phyloP scores from a whole-genome alignment of 352 stramenopile genomes.

The Pythium monospermum region DNA sequence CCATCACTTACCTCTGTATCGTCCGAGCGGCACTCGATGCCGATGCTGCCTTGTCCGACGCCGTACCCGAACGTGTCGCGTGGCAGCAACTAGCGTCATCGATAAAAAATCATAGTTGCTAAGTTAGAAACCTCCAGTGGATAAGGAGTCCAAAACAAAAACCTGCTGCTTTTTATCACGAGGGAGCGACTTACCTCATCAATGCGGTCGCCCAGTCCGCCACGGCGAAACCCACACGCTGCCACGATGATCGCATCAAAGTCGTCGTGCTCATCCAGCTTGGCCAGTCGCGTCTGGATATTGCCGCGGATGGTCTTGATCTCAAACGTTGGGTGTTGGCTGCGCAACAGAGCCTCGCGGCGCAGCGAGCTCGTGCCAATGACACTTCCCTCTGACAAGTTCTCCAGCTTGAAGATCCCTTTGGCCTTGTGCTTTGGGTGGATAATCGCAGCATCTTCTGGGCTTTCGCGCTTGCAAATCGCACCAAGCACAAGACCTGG shows the following conservation, averaged over 20 bases:
- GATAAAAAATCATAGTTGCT: too few species aligned
- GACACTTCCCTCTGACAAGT: slow-evolving; percentile 59
- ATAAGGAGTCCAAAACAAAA: too few species aligned
- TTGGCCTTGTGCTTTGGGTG: slow-evolving; percentile 81
- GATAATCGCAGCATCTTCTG: slow-evolving; percentile 77
- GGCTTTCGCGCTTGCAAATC: slow-evolving; percentile 80
- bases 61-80: slow-evolving; percentile 74
- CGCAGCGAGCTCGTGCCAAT: slow-evolving; percentile 84
- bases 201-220: slow-evolving; percentile 62
- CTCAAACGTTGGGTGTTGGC: slow-evolving; percentile 61
- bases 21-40: slow-evolving; percentile 72
- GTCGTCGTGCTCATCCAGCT: slow-evolving; percentile 78
- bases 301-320: slow-evolving; percentile 87
- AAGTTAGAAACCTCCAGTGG: too few species aligned
- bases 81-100: slow-evolving; percentile 56
- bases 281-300: slow-evolving; percentile 82
- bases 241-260: slow-evolving; percentile 88
- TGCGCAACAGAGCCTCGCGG: slow-evolving; percentile 67
- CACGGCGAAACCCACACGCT: slow-evolving; percentile 74
- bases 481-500: slow-evolving; percentile 70
- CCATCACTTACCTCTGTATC: slow-evolving; percentile 45
- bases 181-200: slow-evolving; percentile 35
- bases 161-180: too few species aligned
- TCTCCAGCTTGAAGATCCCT: slow-evolving; percentile 41
- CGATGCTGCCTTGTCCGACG: slow-evolving; percentile 83